Base-by-base conservation (phyloP, 2,329 filamentous ascomycete genomes). In the Pseudogymnoascus sp. region DNA sequence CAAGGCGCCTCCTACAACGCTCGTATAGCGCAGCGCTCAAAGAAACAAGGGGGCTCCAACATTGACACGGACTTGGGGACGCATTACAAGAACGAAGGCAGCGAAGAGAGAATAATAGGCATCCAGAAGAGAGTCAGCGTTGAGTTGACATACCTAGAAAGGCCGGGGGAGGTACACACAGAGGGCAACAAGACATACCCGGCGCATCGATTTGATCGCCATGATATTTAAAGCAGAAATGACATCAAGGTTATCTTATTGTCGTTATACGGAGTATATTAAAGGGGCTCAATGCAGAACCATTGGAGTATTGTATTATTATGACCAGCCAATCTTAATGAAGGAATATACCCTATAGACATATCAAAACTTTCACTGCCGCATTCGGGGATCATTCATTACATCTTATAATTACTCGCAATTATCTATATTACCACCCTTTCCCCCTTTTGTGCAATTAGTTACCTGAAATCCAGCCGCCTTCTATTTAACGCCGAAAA, bases 41-140 rank as follows among this genome's bases (percentile, higher is more conserved):
- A 25, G 18, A 59, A 28, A 41, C 57, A 37, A 28, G 35, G 35
- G 28, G 57, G 15, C 12, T 36, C 22, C 35, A 22, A 59, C 12
- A 12, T 37, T 35, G 39, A 25, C 20, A 53, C 50, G 7, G 59
- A 61, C 20, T 12, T 38, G n/a, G 25, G 33, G 25, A 58, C 33
- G 14, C 20, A 47, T 22, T 43, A 58, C 47, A 58, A 61, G 14
- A 20, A 41, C 4, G 41, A 38, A 53, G 47, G 41, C 6, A 64
- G 62, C 43, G 53, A 64, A 20, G 62, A 64, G 50, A 64, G 58
- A 5, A 64, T 64, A 14, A 59, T 62, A n/a, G 62, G 62, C 15
- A 64, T 64, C 41, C 50, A 57, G 9, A 62, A 62, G 50, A 62
- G 28, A 8, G 62, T 62, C n/a, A 59, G 35, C 36, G 20, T 37